phyloP scores from a whole-genome alignment of 805 yeast species.

The Kuraishia floccosa region DNA sequence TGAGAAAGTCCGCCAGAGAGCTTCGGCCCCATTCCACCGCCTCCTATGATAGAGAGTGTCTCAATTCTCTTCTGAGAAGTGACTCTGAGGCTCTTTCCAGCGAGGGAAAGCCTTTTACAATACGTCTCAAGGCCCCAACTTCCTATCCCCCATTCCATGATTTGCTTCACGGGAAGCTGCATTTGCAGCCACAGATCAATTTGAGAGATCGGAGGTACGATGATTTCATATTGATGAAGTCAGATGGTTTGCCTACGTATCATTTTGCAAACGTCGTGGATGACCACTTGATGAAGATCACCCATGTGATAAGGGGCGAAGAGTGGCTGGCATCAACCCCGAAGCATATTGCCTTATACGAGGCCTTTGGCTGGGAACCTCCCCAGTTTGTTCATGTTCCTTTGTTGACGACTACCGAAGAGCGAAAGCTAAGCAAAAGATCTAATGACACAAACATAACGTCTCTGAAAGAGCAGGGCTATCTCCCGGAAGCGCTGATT shows the following conservation, averaged over 20 bases:
- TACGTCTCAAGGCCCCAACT: slow-evolving; percentile 72
- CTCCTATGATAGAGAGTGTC: slow-evolving; percentile 83
- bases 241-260: slow-evolving; percentile 94
- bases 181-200: slow-evolving; percentile 75
- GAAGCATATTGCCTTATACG: slow-evolving; percentile 78
- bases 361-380: slow-evolving; percentile 76
- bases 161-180: slow-evolving; percentile 63
- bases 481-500: slow-evolving; percentile 76
- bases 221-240: slow-evolving; percentile 80
- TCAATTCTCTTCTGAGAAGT: slow-evolving; percentile 25
- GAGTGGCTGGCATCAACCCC: slow-evolving; percentile 98
- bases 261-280: slow-evolving; percentile 95
- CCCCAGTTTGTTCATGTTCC: slow-evolving; percentile 90
- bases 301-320: slow-evolving; percentile 94
- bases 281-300: slow-evolving; percentile 84
- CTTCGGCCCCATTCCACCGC: slow-evolving; percentile 85
- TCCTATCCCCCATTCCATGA: slow-evolving; percentile 59
- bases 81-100: slow-evolving; percentile 22
- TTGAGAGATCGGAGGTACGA: slow-evolving; percentile 65
- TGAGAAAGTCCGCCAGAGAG: slow-evolving; percentile 63
- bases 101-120: slow-evolving; percentile 34
- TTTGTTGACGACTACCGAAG: slow-evolving; percentile 57
- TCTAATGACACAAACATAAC: slow-evolving; percentile 70
- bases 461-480: slow-evolving; percentile 45
- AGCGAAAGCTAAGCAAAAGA: slow-evolving; percentile 78